A percentile compares a stretch with the other conserved stretches of the same genome.
Conservation (phyloP, 1,139 yeast genomes). For the Hyphopichia buzzinii region DNA sequence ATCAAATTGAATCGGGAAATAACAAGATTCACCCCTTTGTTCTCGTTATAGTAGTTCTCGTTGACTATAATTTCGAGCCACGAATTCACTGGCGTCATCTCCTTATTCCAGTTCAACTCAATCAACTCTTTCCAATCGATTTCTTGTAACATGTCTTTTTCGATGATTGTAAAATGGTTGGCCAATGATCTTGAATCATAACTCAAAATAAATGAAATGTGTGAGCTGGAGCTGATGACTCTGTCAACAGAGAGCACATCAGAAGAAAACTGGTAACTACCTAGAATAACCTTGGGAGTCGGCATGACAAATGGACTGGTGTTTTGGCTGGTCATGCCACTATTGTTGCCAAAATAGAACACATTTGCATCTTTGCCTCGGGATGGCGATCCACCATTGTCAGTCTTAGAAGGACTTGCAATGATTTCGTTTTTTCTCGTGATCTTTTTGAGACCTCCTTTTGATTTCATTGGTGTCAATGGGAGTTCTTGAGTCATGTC, state of each 20-base stretch:
- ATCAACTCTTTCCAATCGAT: conserved; percentile 86
- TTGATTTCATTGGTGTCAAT: conserved; percentile 21
- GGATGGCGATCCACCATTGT: background rate
- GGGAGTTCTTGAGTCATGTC: conserved; percentile 27
- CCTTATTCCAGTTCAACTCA: conserved; percentile 71
- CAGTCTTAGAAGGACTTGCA: background rate
- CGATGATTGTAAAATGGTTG: conserved; percentile 81
- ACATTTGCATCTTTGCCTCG: conserved; percentile 5
- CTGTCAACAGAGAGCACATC: conserved; percentile 33
- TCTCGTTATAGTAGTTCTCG: conserved; percentile 45
- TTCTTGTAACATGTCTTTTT: conserved; percentile 76
- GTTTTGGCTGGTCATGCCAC: conserved; percentile 8
- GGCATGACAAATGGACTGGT: conserved; percentile 10
- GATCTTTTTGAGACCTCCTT: no score
- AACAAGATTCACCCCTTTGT: conserved; percentile 80
- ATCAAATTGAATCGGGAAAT: conserved; percentile 83
- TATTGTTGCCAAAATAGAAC: conserved; percentile 5
- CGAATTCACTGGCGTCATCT: conserved; percentile 69
- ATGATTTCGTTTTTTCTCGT: background rate
- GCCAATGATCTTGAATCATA: conserved; percentile 66
- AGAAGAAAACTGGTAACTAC: conserved; percentile 31
- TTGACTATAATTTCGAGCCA: conserved; percentile 80
- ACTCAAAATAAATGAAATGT: conserved; percentile 78
- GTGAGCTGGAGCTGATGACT: conserved; percentile 42
- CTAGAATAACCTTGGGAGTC: conserved; percentile 38